Evolutionary conservation across 257 asterid genomes (phyloP), one percentile per base, ranked within the genome.

Genomic region (Nemophila menziesii): DNA sequence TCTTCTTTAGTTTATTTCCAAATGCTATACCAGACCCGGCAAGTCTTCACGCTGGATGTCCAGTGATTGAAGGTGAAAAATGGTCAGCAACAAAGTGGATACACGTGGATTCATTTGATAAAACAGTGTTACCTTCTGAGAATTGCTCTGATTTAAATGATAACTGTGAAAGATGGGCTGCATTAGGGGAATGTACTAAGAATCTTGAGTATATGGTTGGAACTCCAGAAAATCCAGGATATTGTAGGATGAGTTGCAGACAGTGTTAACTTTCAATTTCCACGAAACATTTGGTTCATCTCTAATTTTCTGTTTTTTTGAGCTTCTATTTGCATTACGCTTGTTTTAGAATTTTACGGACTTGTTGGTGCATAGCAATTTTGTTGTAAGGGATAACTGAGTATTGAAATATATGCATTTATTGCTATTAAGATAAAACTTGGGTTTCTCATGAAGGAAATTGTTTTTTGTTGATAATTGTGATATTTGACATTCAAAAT

Each of bases 11-110:
- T 63, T 93, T 89, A 33, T 50, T 61, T 33, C 92, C 94, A 37
- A 61, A 54, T 36, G 94, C 98, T 4, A 51, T 67, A 44, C 86
- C 96, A 36, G 98, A 89, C 58, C 66, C 90, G 7, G 19, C 46
- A 33, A 84, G 96, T 57, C 87, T 84, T 33, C 98, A 84, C 17
- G 98, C 82, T n/a, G 96, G 98, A 6, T 84, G 95, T 70, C 94
- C 94, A 0, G 98, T 89, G 60, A 75, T 80, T 5, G 78, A 77
- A 62, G 98, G 96, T 15, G 96, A 84, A 75, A 90, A 90, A 56
- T 90, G 98, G 98, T 90, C 98, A 0, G 98, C 98, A 0, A 90
- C 98, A 24, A 90, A 90, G 66, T 90, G 98, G 98, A 78, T 89
- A 49, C 98, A 84, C 24, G 96, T 89, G 8, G 85, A 77, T 59